These are phyloP conservation scores for Albugo candida DNA, from an alignment of 352 stramenopile species.

Conservation along the genomic window DNA sequence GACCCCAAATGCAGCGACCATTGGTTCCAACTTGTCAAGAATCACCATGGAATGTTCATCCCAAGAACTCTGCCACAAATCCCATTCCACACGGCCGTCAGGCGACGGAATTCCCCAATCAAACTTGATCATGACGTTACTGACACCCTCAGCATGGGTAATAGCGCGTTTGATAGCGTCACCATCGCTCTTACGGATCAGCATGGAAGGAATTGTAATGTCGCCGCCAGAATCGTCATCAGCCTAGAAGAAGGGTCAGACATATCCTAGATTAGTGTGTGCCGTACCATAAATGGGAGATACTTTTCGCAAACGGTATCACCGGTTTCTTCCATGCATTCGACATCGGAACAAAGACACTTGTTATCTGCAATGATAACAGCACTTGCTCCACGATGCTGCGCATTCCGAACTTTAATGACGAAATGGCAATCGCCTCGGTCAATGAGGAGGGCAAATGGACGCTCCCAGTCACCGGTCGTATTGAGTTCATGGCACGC, in stretches of 20 bases:
- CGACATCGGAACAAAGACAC: conserved; percentile 83
- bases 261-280: neutral
- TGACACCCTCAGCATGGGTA: conserved; percentile 60
- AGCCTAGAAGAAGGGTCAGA: conserved; percentile 18
- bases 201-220: conserved; percentile 93
- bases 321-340: conserved; percentile 44
- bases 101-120: conserved; percentile 87
- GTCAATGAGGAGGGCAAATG: conserved; percentile 93
- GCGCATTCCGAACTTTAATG: conserved; percentile 84
- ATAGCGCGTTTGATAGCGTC: conserved; percentile 84
- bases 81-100: conserved; percentile 92
- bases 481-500: conserved; percentile 58
- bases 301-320: conserved; percentile 77
- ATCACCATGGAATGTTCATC: conserved; percentile 60
- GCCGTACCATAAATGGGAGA: conserved; percentile 57
- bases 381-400: conserved; percentile 82
- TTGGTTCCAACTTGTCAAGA: conserved; percentile 66
- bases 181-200: conserved; percentile 89
- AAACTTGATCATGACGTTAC: conserved; percentile 89
- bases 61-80: conserved; percentile 89
- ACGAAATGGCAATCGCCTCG: conserved; percentile 93
- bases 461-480: conserved; percentile 63
- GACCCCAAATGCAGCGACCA: conserved; percentile 71
- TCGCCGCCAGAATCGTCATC: conserved; percentile 92
- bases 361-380: conserved; percentile 94